Evolutionary conservation across 352 stramenopile genomes (phyloP).

Genomic region (Phytophthora megakarya): DNA sequence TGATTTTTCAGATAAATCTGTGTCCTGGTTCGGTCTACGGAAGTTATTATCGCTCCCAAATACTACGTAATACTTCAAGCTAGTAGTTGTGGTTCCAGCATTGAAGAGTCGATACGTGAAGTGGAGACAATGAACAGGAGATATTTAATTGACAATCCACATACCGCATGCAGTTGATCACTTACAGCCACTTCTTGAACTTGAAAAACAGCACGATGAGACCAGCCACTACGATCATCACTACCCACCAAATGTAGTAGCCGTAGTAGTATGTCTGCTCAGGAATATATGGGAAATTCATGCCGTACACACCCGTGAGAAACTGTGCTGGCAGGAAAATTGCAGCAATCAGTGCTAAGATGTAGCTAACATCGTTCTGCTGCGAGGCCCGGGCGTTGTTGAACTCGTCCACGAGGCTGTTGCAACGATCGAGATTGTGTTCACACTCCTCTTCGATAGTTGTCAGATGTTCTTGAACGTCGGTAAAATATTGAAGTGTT

Average conservation of each 20-base stretch:
- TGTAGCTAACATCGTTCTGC: constrained; percentile 78
- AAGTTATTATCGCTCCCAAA: too few species aligned
- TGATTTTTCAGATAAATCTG: too few species aligned
- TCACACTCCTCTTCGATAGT: constrained; percentile 79
- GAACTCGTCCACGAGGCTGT: constrained; percentile 63
- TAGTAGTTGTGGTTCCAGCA: too few species aligned
- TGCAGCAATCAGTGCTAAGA: constrained; percentile 73
- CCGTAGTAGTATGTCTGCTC: constrained; percentile 68
- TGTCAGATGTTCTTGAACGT: constrained; percentile 81
- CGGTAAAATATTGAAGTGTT: constrained; percentile 81
- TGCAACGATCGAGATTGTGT: constrained; percentile 68
- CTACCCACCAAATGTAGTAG: constrained; percentile 78
- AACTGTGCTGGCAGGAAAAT: constrained; percentile 85
- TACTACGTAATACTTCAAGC: too few species aligned
- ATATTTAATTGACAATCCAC: too few species aligned
- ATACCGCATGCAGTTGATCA: too few species aligned
- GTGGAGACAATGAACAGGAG: too few species aligned
- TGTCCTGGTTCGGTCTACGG: too few species aligned
- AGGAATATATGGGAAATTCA: constrained; percentile 88
- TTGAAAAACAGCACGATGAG: constrained; percentile 59
- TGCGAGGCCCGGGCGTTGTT: constrained; percentile 57
- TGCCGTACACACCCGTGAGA: constrained; percentile 83
- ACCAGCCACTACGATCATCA: constrained; percentile 48
- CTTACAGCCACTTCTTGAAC: constrained; percentile 57
- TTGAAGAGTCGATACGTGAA: too few species aligned